Conservation (phyloP, 257 asterid genomes). For the Solanum gracilifrons region DNA sequence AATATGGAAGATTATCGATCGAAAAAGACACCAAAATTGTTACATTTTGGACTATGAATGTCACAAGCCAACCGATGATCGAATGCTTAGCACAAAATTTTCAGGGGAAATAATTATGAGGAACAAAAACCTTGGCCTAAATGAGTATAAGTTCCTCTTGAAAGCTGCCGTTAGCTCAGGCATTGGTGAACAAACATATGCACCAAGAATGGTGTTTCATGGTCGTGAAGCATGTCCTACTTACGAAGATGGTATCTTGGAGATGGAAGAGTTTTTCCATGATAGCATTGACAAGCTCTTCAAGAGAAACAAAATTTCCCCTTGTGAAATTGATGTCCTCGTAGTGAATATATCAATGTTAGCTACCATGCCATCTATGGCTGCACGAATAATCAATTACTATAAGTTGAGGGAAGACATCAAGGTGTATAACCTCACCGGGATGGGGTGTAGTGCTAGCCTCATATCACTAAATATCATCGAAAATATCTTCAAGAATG, state of each 20-base stretch:
- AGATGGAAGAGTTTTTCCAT: conserved; percentile 72
- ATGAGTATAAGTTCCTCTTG: conserved; percentile 66
- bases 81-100: conserved; percentile 43
- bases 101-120: conserved; percentile 54
- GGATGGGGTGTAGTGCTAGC: conserved; percentile 97
- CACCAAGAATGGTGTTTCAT: conserved; percentile 54
- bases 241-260: conserved; percentile 36
- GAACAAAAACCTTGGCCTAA: conserved; percentile 61
- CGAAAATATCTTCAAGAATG: conserved; percentile 29
- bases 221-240: conserved; percentile 54
- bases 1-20: conserved; percentile 11
- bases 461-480: conserved; percentile 44
- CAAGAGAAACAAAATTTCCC: conserved; percentile 24
- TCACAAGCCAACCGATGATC: conserved; percentile 42
- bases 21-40: conserved; percentile 31
- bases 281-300: conserved; percentile 35
- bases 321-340: conserved; percentile 56
- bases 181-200: conserved; percentile 86
- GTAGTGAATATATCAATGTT: conserved; percentile 82
- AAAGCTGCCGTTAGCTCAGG: conserved; percentile 83
- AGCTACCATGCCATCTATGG: conserved; percentile 41
- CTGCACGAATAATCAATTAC: conserved; percentile 44
- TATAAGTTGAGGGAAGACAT: conserved; percentile 54
- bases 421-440: conserved; percentile 67
- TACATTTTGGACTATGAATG: conserved; percentile 76